Percentiles rank a stretch among this genome's conserved stretches.
phyloP scores from a whole-genome alignment of 305 asterid species.

The Rubia tinctorum region DNA sequence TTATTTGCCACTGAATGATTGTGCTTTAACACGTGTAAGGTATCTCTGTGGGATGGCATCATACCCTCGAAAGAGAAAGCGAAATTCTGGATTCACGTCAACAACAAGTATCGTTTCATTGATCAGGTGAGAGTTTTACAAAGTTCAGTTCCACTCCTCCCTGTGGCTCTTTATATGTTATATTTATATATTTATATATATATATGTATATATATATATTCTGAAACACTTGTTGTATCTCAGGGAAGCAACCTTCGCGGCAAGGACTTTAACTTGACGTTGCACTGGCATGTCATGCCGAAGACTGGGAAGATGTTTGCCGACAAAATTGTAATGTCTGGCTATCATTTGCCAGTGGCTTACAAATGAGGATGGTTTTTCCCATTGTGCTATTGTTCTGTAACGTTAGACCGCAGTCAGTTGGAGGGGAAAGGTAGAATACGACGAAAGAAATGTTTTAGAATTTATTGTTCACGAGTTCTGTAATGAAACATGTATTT shows the following conservation, averaged over 20 bases:
- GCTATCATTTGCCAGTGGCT: slow-evolving; percentile 63
- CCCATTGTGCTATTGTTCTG: background rate
- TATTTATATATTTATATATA: too few relatives aligned
- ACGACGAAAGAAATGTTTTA: background rate
- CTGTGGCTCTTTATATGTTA: background rate
- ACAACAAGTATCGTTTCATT: too few relatives aligned
- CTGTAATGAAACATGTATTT: too few relatives aligned
- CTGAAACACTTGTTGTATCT: background rate
- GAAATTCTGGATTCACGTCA: too few relatives aligned
- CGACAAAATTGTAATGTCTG: slow-evolving; percentile 82
- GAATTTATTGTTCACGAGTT: background rate
- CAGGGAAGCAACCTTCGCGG: slow-evolving; percentile 95
- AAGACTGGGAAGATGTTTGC: slow-evolving; percentile 96
- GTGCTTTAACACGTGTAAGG: slow-evolving; percentile 38
- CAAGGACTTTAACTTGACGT: slow-evolving; percentile 68
- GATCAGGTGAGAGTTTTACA: too few relatives aligned
- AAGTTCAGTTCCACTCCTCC: too few relatives aligned
- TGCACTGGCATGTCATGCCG: slow-evolving; percentile 99
- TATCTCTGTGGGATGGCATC: slow-evolving; percentile 27
- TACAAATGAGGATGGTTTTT: slow-evolving; percentile 45
- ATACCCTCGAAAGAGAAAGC: too few relatives aligned
- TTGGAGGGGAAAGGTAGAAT: too few relatives aligned
- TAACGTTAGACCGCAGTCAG: background rate
- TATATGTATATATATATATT: background rate
- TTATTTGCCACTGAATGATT: slow-evolving; percentile 11